These are phyloP conservation scores for Mortierella sp. DNA, from an alignment of 371 early-diverging fungal species.

Conservation along the genomic window DNA sequence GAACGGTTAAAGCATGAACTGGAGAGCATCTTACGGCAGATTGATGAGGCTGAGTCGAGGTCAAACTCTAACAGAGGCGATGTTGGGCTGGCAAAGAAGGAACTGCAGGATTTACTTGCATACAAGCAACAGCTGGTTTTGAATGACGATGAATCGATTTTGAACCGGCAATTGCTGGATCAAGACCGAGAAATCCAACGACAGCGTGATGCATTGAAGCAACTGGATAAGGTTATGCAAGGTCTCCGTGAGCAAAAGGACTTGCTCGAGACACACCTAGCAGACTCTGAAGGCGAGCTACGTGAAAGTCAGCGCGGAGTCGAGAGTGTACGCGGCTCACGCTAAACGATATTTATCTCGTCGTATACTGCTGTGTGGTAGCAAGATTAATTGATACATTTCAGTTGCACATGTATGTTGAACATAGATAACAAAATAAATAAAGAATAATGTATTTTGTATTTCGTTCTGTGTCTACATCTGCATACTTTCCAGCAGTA, in stretches of 20 bases:
- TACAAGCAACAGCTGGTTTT: slow-evolving; percentile 56
- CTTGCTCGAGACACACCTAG: slow-evolving; percentile 52
- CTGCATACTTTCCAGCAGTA: too few relatives aligned
- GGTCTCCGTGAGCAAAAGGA: slow-evolving; percentile 54
- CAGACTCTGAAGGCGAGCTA: slow-evolving; percentile 52
- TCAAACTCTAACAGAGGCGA: slow-evolving; percentile 41
- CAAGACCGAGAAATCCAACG: slow-evolving; percentile 56
- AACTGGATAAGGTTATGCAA: slow-evolving; percentile 55
- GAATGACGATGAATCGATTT: slow-evolving; percentile 39
- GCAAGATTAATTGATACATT: too few relatives aligned
- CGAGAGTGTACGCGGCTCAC: slow-evolving; percentile 31
- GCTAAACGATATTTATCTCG: slow-evolving; percentile 6
- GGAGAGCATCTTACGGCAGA: slow-evolving; percentile 46
- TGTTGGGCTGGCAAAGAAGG: slow-evolving; percentile 20
- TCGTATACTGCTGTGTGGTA: not conserved
- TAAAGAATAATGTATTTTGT: too few relatives aligned
- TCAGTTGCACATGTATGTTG: too few relatives aligned
- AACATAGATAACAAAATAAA: too few relatives aligned
- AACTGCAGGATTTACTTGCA: slow-evolving; percentile 51
- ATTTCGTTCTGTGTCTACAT: too few relatives aligned
- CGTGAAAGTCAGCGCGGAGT: slow-evolving; percentile 51
- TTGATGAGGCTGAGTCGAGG: slow-evolving; percentile 49
- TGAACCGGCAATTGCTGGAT: slow-evolving; percentile 47
- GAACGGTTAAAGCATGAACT: slow-evolving; percentile 50
- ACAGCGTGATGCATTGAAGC: slow-evolving; percentile 52